Evolutionary conservation across 352 stramenopile genomes (phyloP), one percentile per base, ranked within the genome.

Genomic region (Phytophthora vignae): DNA sequence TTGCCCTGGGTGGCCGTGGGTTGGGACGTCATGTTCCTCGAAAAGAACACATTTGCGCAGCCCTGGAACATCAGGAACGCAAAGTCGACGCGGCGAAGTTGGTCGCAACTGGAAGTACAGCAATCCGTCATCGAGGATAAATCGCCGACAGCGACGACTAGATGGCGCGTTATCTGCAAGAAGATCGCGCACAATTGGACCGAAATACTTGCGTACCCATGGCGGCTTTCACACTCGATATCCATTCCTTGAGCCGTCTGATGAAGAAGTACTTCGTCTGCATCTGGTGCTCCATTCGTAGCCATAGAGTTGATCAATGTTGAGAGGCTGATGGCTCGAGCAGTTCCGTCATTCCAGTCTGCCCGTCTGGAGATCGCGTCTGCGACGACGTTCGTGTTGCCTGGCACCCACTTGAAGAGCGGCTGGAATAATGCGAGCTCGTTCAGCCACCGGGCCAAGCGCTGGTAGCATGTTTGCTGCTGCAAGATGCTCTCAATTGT

Each of bases 381-480:
- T 0, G 52, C 44, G 6, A n/a, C 33, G 2, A 56, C 15, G 12
- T 72, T 76, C 11, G 50, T 64, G 1, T 7, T 25, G 6, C 69
- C 50, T 22, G 62, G 33, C 8, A 76, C 58, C 62, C 63, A n/a
- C n/a, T n/a, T n/a, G n/a, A n/a, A n/a, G n/a, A n/a, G n/a, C 69
- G 62, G 64, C 17, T 66, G 63, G 36, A 55, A 76, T 1, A 71
- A 17, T 12, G n/a, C 52, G 9, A 76, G 54, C 36, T 68, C 57
- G 27, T 55, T 36, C 1, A 55, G 22, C 49, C 5, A 38, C 8
- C 22, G 49, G 2, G 21, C 49, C 9, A 55, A 11, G 1, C 11
- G 49, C 11, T 55, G 21, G 12, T 21, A 55, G 22, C 4, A 55
- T 19, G 49, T 36, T 72, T 72, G 40, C 54, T 72, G 63, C 3